Percentiles rank a stretch among this genome's conserved stretches.
Evolutionary conservation across 2,329 filamentous ascomycete genomes (phyloP).

Genomic region (Aspergillus sp.): DNA sequence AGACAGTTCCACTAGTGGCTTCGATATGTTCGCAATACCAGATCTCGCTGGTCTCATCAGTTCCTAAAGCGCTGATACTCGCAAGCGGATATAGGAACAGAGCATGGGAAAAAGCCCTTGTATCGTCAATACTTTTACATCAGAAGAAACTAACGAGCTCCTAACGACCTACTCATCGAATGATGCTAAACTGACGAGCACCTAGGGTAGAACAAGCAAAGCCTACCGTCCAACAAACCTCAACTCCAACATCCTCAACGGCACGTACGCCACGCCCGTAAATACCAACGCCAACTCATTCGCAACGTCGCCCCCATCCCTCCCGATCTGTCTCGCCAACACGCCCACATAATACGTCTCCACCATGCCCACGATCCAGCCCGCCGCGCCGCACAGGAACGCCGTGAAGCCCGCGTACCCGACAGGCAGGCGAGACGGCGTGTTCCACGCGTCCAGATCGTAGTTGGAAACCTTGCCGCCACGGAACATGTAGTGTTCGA

Average conservation of each 20-base stretch:
- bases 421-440: slow-evolving; percentile 43
- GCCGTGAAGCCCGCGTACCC: slow-evolving; percentile 46
- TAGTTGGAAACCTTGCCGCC: slow-evolving; percentile 44
- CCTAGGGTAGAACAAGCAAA: too few relatives aligned
- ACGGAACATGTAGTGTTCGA: slow-evolving; percentile 52
- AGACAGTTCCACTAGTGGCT: too few relatives aligned
- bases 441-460: slow-evolving; percentile 52
- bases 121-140: neutral
- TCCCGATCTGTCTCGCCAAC: slow-evolving; percentile 46
- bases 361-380: slow-evolving; percentile 59
- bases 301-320: slow-evolving; percentile 50
- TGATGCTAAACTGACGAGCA: too few relatives aligned
- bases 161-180: too few relatives aligned
- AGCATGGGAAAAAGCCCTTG: neutral
- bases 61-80: too few relatives aligned
- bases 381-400: slow-evolving; percentile 47
- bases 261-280: slow-evolving; percentile 49
- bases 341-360: slow-evolving; percentile 57
- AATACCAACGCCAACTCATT: slow-evolving; percentile 55
- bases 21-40: too few relatives aligned
- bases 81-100: too few relatives aligned
- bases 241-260: slow-evolving; percentile 50
- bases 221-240: slow-evolving; percentile 44
- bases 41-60: too few relatives aligned
- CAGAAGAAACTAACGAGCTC: neutral